Conservation (phyloP, 139 green algal genomes). For the Zygnema cylindricum region DNA sequence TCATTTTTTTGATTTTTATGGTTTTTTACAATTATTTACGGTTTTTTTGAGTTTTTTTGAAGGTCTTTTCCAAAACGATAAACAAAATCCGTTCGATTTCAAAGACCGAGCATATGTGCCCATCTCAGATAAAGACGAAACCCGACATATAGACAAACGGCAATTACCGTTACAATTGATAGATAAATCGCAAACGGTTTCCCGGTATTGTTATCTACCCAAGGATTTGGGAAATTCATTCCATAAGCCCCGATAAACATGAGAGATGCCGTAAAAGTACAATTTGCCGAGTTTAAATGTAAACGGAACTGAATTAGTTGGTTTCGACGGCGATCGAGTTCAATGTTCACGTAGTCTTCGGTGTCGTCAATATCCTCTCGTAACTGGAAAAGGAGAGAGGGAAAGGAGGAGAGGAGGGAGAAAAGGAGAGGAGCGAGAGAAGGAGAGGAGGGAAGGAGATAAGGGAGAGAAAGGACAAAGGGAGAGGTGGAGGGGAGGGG, state of each 20-base stretch:
- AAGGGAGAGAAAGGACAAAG: background rate
- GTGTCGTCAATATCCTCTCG: slow-evolving; percentile 96
- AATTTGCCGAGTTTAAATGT: background rate
- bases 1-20: too few relatives aligned
- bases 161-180: background rate
- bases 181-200: background rate
- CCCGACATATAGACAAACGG: background rate
- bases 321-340: slow-evolving; percentile 84
- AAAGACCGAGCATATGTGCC: background rate
- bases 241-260: background rate
- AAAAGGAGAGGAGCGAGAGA: slow-evolving; percentile 5
- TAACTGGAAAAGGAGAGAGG: slow-evolving; percentile 60
- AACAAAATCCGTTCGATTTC: too few relatives aligned
- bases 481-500: background rate
- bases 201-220: background rate
- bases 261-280: background rate
- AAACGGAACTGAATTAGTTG: slow-evolving; percentile 28
- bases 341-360: slow-evolving; percentile 96
- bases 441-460: background rate
- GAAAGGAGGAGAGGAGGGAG: background rate
- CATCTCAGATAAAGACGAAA: background rate
- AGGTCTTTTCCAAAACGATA: too few relatives aligned
- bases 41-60: too few relatives aligned
- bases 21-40: too few relatives aligned
- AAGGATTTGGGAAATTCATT: background rate